Conservation (phyloP, 805 yeast genomes). For the Ogataea minuta region DNA sequence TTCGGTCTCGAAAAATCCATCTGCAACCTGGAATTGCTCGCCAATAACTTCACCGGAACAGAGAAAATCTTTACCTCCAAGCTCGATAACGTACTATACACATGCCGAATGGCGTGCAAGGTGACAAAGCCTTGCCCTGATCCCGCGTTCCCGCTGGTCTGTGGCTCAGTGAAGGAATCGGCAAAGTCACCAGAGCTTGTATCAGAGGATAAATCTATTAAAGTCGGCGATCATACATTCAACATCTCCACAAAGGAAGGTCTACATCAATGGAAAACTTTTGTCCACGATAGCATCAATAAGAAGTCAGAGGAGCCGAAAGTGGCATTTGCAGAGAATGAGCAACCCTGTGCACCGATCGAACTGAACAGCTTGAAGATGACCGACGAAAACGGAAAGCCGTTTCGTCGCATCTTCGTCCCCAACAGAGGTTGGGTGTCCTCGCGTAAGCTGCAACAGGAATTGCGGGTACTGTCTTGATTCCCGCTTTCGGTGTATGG, state of each 20-base stretch:
- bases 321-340: neutral
- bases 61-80: conserved; percentile 4
- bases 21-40: conserved; percentile 18
- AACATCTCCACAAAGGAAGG: conserved; percentile 34
- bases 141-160: conserved; percentile 5
- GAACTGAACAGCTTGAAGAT: conserved; percentile 13
- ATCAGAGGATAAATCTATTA: conserved; percentile 13
- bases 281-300: conserved; percentile 19
- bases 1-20: conserved; percentile 17
- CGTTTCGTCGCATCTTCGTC: conserved; percentile 43
- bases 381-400: conserved; percentile 39
- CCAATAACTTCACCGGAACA: conserved; percentile 11
- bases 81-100: conserved; percentile 6
- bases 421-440: conserved; percentile 52
- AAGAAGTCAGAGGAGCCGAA: conserved; percentile 7
- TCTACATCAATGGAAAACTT: conserved; percentile 27
- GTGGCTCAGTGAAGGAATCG: neutral
- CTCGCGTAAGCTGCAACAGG: conserved; percentile 17
- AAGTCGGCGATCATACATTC: conserved; percentile 24
- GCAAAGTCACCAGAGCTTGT: neutral
- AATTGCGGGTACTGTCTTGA: conserved; percentile 10
- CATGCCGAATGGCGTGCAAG: conserved; percentile 3
- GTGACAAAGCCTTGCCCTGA: neutral
- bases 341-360: neutral
- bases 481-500: conserved; percentile 5